Conservation (phyloP, 2,329 filamentous ascomycete genomes). For the Grosmannia serpens region DNA sequence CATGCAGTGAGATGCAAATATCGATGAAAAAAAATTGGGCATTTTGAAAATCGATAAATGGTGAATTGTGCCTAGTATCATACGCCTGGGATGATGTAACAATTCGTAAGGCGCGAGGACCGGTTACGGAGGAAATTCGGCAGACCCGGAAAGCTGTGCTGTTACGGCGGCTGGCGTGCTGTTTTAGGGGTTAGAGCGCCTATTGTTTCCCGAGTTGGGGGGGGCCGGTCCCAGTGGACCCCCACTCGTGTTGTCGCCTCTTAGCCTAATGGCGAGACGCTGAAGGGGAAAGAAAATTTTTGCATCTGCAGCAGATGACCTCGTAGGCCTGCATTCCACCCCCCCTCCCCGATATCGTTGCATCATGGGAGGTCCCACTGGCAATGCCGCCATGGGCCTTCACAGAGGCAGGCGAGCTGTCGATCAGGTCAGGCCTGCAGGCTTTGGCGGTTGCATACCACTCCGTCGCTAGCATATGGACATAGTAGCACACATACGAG, state of each 20-base stretch:
- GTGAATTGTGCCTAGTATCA: neutral
- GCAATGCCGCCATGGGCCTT: neutral
- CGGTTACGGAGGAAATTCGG: slow-evolving; percentile 2
- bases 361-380: neutral
- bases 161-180: neutral
- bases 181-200: neutral
- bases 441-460: neutral
- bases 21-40: neutral
- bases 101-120: neutral
- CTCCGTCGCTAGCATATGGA: too few relatives aligned
- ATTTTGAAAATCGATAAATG: neutral
- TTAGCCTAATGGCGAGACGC: neutral
- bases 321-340: neutral
- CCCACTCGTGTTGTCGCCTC: neutral
- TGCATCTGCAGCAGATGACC: too few relatives aligned
- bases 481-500: too few relatives aligned
- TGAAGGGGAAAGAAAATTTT: neutral
- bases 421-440: neutral
- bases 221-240: neutral
- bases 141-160: neutral
- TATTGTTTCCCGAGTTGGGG: neutral
- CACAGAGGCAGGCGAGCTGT: neutral
- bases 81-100: neutral
- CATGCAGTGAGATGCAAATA: neutral
- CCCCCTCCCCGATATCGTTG: neutral